Evolutionary conservation across 2,329 filamentous ascomycete species (phyloP), one percentile per base, ranked within the genome.

Genomic region (Hypoxylon sp.): DNA sequence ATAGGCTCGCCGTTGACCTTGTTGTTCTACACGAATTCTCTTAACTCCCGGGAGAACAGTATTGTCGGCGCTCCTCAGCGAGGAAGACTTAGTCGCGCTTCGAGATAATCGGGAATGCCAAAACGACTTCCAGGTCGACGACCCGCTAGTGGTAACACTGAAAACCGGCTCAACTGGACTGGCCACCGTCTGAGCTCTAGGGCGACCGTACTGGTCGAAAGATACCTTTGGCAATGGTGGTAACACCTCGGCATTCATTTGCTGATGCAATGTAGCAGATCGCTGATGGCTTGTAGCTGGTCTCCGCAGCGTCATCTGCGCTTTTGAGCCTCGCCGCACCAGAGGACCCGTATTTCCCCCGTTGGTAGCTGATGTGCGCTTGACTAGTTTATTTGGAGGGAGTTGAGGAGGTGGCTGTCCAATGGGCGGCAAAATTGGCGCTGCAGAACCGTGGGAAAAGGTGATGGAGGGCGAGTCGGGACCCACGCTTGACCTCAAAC

Each of bases 221-320:
- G 79, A 78, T 52, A 71, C 73, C 52, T 76, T 77, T 3, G 74
- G 71, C 12, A 70, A 47, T 11, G 74, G 63, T 7, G 72, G 67
- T 21, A 72, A 51, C 11, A 69, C 56, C 37, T 76, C 76, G 43
- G 63, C 43, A 21, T 73, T 71, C 43, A 76, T 54, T 53, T 74
- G 69, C 65, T 88, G 85, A 70, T 91, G 88, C 27, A 93, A 80
- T 1, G 90, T 92, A 32, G 88, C 88, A 47, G 90, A 91, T 72
- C 92, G 85, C 76, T 94, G 91, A 74, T 94, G 91, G 76, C 91
- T 94, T 16, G 92, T 94, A 47, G 91, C 91, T 55, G 92, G 92
- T 71, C 91, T 84, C 63, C 90, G 88, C 63, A 94, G 84, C 21
- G 86, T 88, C 66, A 91, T 81, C 73, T 90, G 87, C 50, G 88